A percentile compares a stretch with the other conserved stretches of the same genome.
phyloP scores from a whole-genome alignment of 2,329 filamentous ascomycete species.

The Calonectria henricotiae region DNA sequence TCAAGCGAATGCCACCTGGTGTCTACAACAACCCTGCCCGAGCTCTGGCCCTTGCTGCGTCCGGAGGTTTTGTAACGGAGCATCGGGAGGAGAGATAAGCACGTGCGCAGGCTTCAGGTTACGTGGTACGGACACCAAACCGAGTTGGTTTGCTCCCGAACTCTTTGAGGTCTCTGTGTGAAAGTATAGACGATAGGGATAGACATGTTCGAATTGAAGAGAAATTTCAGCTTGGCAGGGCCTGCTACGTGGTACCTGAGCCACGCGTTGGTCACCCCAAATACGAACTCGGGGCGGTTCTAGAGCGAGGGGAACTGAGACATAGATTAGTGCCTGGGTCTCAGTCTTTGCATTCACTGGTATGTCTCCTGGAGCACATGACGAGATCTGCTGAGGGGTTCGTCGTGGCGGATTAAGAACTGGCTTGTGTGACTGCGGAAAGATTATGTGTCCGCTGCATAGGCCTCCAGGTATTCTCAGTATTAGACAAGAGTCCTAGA shows the following conservation, averaged over 20 bases:
- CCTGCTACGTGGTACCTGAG: constrained; percentile 25
- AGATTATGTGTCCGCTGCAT: constrained; percentile 5
- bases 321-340: constrained; percentile 10
- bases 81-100: constrained; percentile 37
- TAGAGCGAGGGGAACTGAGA: constrained; percentile 23
- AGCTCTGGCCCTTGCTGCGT: constrained; percentile 15
- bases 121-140: not conserved
- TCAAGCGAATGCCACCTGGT: constrained; percentile 32
- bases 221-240: constrained; percentile 31
- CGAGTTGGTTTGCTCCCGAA: not conserved
- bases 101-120: constrained; percentile 34
- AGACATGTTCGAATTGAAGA: constrained; percentile 10
- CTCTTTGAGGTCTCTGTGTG: not conserved
- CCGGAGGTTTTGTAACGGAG: constrained; percentile 31
- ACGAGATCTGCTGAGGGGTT: constrained; percentile 14
- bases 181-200: constrained; percentile 1
- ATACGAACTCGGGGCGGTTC: constrained; percentile 23
- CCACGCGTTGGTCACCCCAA: constrained; percentile 23
- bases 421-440: not conserved
- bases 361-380: not conserved
- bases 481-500: constrained; percentile 34
- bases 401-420: constrained; percentile 20
- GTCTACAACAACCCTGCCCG: constrained; percentile 29
- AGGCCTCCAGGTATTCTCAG: not conserved
- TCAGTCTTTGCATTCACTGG: constrained; percentile 6